Base-by-base conservation (phyloP, 352 stramenopile genomes). In the Pythium chondricola region DNA sequence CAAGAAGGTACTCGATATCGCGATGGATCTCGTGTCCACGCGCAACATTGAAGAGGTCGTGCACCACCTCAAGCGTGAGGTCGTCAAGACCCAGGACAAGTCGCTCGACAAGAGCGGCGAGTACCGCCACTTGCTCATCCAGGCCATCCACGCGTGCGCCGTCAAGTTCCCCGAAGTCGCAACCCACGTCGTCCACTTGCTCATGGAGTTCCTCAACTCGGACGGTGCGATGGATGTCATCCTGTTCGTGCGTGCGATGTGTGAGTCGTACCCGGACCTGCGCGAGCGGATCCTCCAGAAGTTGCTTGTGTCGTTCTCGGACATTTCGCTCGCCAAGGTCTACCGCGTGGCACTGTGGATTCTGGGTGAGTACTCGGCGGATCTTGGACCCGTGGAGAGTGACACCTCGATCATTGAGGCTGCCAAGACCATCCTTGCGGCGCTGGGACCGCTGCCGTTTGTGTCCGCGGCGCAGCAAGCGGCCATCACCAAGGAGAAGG, bases 171-270 rank as follows among this genome's bases (percentile, higher is more conserved):
- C 97, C 4, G 87, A 98, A 45, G 94, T 99, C 49, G 97, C 96
- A 14, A 95, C 97, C 49, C 88, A 90, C 55, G 97, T 99, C 18
- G 96, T 99, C 27, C 92, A 98, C 47, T 70, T 98, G 43, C 76
- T 99, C n/a, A 98, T 99, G 89, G 96, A 99, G 62, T 99, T 99
- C 62, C 65, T 99, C 17, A 93, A 85, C 64, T 93, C 76, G 41
- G 96, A 99, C 61, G 95, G 95, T 18, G 97, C 93, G 8, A 97
- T 99, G 76, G 95, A 99, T 65, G 96, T 99, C 18, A 87, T 99
- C 29, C 76, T 98, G 25, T 99, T 99, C 69, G 96, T 99, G 32
- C 92, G 97, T 48, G 93, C 95, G 29, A 99, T 99, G 82, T 93
- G 98, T 22, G 89, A 99, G 64, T 93, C 95, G 52, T 98, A 99